A percentile compares a stretch with the other conserved stretches of the same genome.
These are phyloP conservation scores for Sinapis alba DNA, from an alignment of 441 rosid genomes.

Conservation along the genomic window DNA sequence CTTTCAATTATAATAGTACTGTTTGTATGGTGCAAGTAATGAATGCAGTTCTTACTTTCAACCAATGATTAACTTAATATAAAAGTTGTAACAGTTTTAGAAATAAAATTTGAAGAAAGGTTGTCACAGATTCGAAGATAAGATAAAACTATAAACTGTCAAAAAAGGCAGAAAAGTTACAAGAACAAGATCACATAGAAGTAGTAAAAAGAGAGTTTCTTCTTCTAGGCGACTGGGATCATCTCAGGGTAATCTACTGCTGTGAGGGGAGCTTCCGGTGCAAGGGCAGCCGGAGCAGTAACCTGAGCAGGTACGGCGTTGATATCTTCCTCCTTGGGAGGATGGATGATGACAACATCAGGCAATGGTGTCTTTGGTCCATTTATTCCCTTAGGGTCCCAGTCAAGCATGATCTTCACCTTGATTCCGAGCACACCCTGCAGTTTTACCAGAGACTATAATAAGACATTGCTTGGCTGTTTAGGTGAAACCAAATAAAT, in stretches of 20 bases:
- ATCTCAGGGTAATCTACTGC: conserved; percentile 52
- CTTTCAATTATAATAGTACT: background rate
- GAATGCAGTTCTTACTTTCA: too few species aligned
- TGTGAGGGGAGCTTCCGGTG: conserved; percentile 42
- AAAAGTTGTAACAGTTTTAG: too few species aligned
- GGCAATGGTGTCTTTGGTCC: conserved; percentile 64
- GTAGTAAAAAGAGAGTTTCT: too few species aligned
- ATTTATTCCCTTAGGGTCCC: conserved; percentile 57
- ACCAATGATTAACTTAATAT: too few species aligned
- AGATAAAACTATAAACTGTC: too few species aligned
- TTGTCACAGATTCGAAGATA: conserved; percentile 6
- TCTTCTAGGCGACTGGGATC: conserved; percentile 22
- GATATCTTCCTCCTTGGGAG: conserved; percentile 56
- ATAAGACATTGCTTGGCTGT: background rate
- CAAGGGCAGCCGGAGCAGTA: background rate
- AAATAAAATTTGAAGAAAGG: too few species aligned
- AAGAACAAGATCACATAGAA: too few species aligned
- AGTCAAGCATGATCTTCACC: conserved; percentile 64
- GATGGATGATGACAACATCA: conserved; percentile 59
- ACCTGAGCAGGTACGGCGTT: background rate
- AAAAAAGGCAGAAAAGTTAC: too few species aligned
- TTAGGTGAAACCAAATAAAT: background rate
- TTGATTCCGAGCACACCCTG: conserved; percentile 65
- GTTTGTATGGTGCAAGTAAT: background rate
- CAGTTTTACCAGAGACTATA: background rate